Percentiles rank a stretch among this genome's conserved stretches.
These are phyloP conservation scores for Aechmea fasciata DNA, from an alignment of 176 grass and related monocot genomes.

Conservation along the genomic window DNA sequence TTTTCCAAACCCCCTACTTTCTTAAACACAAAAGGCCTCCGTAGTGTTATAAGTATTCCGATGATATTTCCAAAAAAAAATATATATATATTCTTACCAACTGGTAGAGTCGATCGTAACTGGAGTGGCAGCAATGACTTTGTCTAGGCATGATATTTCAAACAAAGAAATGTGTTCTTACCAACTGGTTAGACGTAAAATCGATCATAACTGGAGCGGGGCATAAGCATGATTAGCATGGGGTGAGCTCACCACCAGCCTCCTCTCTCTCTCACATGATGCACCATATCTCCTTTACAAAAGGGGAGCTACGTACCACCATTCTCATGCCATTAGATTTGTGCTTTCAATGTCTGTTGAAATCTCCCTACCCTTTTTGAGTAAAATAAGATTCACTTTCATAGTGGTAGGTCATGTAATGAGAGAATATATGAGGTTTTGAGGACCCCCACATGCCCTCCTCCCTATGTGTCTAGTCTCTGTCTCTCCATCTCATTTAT, in stretches of 20 bases:
- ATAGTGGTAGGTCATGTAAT: neutral
- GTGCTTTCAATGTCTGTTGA: neutral
- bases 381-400: neutral
- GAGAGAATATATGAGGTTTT: neutral
- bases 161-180: too few relatives aligned
- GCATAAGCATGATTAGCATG: slow-evolving; percentile 3
- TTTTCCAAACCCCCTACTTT: too few relatives aligned
- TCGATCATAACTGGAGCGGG: neutral
- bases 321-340: neutral
- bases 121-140: too few relatives aligned
- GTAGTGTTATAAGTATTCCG: too few relatives aligned
- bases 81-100: too few relatives aligned
- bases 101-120: neutral
- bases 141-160: too few relatives aligned
- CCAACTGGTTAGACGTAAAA: neutral
- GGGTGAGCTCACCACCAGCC: neutral
- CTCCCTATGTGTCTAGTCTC: neutral
- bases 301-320: neutral
- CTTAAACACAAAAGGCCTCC: too few relatives aligned
- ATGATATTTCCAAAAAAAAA: too few relatives aligned
- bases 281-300: neutral
- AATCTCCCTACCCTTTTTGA: neutral
- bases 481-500: neutral
- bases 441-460: neutral
- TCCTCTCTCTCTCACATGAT: neutral